These are phyloP conservation scores for Drechslera avenae DNA, from an alignment of 2,329 filamentous ascomycete genomes.

Conservation along the genomic window DNA sequence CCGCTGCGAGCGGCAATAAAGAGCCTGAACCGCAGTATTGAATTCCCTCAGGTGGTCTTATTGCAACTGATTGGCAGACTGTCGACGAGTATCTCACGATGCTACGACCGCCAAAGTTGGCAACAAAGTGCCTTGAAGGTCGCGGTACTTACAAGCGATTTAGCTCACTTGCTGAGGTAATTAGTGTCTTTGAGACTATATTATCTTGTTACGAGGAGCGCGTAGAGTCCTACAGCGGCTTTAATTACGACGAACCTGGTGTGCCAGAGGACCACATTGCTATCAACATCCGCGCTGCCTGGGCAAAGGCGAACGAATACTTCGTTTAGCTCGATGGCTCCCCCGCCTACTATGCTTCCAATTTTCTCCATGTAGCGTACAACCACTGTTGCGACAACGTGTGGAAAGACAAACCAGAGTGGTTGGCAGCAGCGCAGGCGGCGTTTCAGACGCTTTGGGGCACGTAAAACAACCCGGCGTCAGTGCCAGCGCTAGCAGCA, in stretches of 20 bases:
- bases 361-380: too few relatives aligned
- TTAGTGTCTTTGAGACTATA: constrained; percentile 6
- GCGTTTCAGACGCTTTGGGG: too few relatives aligned
- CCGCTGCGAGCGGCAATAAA: neutral
- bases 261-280: constrained; percentile 6
- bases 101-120: neutral
- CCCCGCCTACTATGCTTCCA: neutral
- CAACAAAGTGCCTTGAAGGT: neutral
- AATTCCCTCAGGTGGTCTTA: constrained; percentile 1
- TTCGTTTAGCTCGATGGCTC: neutral
- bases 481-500: too few relatives aligned
- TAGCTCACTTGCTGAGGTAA: neutral
- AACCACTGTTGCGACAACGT: too few relatives aligned
- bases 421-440: too few relatives aligned
- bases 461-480: too few relatives aligned
- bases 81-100: neutral
- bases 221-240: neutral
- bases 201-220: too few relatives aligned
- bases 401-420: too few relatives aligned
- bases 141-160: neutral
- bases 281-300: neutral
- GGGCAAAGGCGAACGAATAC: neutral
- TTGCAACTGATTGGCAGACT: neutral
- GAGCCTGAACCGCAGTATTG: neutral
- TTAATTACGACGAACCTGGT: neutral